Conservation (phyloP, 169 alveolate species). For the Eimeria zaria region DNA sequence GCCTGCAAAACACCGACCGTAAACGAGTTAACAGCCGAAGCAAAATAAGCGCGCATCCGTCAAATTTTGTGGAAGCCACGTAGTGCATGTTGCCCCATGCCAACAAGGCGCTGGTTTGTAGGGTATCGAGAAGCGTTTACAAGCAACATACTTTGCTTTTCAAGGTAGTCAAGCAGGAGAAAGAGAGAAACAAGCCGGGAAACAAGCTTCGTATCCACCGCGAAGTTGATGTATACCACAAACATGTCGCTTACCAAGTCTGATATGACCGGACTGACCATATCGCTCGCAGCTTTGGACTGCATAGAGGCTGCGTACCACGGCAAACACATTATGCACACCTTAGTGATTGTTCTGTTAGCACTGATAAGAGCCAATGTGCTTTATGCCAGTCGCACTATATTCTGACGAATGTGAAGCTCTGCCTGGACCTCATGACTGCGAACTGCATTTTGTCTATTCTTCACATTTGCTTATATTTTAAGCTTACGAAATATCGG, state of each 20-base stretch:
- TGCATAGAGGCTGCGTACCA: slow-evolving; percentile 60
- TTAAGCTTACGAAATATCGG: slow-evolving; percentile 50
- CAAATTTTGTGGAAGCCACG: neutral
- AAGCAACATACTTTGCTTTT: slow-evolving; percentile 55
- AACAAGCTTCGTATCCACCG: slow-evolving; percentile 41
- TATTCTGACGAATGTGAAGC: neutral
- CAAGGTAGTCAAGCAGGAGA: slow-evolving; percentile 67
- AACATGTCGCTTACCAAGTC: slow-evolving; percentile 71
- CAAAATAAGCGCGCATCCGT: neutral
- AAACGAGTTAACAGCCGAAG: neutral
- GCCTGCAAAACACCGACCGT: neutral
- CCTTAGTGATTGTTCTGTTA: neutral
- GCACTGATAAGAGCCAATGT: neutral
- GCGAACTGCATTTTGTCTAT: neutral
- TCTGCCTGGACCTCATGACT: neutral
- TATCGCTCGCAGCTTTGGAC: slow-evolving; percentile 72
- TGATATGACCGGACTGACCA: slow-evolving; percentile 52
- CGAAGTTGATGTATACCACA: slow-evolving; percentile 75
- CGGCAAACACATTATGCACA: neutral
- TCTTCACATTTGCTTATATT: neutral
- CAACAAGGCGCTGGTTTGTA: neutral
- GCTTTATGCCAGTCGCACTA: neutral
- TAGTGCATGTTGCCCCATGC: neutral
- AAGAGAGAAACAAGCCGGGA: slow-evolving; percentile 78
- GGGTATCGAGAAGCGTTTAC: neutral